Percentiles rank a stretch among this genome's conserved stretches.
Conservation (phyloP, 169 alveolate genomes). For the Eimeria necatrix region DNA sequence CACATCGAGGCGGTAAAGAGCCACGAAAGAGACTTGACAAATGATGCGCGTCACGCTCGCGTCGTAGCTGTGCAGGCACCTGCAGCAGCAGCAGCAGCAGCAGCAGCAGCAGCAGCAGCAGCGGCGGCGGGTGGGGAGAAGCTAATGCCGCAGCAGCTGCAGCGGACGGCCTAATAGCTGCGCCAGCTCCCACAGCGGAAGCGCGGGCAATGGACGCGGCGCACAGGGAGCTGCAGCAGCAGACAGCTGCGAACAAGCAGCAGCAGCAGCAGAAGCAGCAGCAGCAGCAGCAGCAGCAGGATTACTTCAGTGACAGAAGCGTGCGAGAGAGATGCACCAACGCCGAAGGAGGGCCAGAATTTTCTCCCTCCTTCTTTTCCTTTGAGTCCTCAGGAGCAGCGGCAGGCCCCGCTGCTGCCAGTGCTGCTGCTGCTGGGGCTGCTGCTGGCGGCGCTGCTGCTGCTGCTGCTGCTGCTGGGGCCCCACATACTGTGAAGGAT, state of each 20-base stretch:
- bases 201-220: background rate
- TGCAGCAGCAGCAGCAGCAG: background rate
- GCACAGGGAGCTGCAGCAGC: background rate
- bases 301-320: slow-evolving; percentile 19
- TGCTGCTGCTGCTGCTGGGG: background rate
- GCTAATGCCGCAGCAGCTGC: background rate
- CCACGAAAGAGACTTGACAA: slow-evolving; percentile 48
- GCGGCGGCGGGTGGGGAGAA: background rate
- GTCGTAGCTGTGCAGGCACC: slow-evolving; percentile 59
- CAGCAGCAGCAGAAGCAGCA: background rate
- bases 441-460: background rate
- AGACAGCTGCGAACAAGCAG: background rate
- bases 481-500: background rate
- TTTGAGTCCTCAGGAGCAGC: background rate
- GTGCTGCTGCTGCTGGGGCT: background rate
- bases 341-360: background rate
- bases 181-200: background rate
- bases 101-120: slow-evolving; percentile 12
- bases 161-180: background rate
- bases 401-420: slow-evolving; percentile 4
- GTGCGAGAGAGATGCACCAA: slow-evolving; percentile 34
- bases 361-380: background rate
- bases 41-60: background rate
- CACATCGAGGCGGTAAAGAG: slow-evolving; percentile 11
- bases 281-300: background rate